Percentiles rank a stretch among this genome's conserved stretches.
These are phyloP conservation scores for Dissoconium aciculare DNA, from an alignment of 2,329 filamentous ascomycete species.

Conservation along the genomic window DNA sequence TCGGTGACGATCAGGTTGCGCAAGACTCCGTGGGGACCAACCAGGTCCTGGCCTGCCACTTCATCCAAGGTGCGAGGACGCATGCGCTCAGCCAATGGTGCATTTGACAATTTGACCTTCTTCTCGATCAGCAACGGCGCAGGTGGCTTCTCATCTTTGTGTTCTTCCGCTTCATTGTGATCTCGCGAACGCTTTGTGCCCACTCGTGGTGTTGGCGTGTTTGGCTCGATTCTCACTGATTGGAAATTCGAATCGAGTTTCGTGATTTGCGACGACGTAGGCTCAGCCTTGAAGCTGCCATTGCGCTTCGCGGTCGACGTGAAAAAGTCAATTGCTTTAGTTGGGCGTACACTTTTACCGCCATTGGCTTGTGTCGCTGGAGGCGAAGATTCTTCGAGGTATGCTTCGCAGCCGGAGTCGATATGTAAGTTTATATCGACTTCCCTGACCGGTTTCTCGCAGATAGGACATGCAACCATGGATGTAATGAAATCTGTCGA, in stretches of 20 bases:
- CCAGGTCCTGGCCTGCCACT: constrained; percentile 80
- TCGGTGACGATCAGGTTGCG: constrained; percentile 74
- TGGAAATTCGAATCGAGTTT: not conserved
- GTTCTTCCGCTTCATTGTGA: constrained; percentile 10
- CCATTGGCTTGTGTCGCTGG: constrained; percentile 23
- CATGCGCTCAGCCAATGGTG: constrained; percentile 88
- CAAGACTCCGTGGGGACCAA: constrained; percentile 70
- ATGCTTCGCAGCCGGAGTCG: constrained; percentile 63
- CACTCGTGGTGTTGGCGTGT: not conserved
- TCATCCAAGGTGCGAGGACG: constrained; percentile 70
- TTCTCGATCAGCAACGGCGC: constrained; percentile 43
- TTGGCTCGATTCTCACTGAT: not conserved
- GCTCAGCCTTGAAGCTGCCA: constrained; percentile 17
- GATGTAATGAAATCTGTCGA: too few relatives aligned
- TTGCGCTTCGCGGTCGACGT: constrained; percentile 34
- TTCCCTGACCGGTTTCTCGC: constrained; percentile 33
- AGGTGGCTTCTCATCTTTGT: constrained; percentile 6
- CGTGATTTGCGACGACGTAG: constrained; percentile 11
- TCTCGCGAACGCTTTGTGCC: constrained; percentile 17
- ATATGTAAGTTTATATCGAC: constrained; percentile 77
- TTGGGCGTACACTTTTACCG: constrained; percentile 17
- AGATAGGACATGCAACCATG: constrained; percentile 25
- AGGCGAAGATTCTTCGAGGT: constrained; percentile 42
- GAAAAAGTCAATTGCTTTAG: constrained; percentile 41
- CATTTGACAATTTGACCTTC: constrained; percentile 49